Conservation (phyloP, 75 land plant species). For the Pseudotsuga menziesii region DNA sequence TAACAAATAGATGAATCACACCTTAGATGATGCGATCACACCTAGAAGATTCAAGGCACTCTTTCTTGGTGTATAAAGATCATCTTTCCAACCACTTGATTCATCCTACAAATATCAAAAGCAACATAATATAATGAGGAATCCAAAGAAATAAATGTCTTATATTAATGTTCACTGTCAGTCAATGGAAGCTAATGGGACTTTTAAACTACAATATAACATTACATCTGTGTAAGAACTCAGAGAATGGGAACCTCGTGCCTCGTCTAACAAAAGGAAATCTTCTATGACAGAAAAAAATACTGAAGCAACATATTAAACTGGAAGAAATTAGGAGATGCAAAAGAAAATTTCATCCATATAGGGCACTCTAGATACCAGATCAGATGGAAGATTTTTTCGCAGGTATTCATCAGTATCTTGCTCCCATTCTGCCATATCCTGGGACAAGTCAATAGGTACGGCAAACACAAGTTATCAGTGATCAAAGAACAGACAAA, state of each 20-base stretch:
- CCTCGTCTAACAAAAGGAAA: background rate
- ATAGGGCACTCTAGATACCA: constrained; percentile 39
- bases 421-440: constrained; percentile 72
- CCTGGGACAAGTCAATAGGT: constrained; percentile 31
- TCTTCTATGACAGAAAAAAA: background rate
- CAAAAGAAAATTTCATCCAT: background rate
- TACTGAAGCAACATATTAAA: background rate
- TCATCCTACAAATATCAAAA: constrained; percentile 52
- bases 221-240: too few relatives aligned
- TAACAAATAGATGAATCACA: background rate
- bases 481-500: background rate
- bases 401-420: constrained; percentile 79
- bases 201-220: too few relatives aligned
- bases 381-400: constrained; percentile 88
- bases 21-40: constrained; percentile 82
- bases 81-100: constrained; percentile 75
- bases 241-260: too few relatives aligned
- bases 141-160: background rate
- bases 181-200: too few relatives aligned
- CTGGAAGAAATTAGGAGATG: background rate
- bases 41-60: constrained; percentile 89
- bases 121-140: background rate
- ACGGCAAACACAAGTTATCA: background rate
- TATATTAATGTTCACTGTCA: too few relatives aligned
- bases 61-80: constrained; percentile 71